Conservation (phyloP, 1,139 yeast species). For the Yamadazyma friedrichii region DNA sequence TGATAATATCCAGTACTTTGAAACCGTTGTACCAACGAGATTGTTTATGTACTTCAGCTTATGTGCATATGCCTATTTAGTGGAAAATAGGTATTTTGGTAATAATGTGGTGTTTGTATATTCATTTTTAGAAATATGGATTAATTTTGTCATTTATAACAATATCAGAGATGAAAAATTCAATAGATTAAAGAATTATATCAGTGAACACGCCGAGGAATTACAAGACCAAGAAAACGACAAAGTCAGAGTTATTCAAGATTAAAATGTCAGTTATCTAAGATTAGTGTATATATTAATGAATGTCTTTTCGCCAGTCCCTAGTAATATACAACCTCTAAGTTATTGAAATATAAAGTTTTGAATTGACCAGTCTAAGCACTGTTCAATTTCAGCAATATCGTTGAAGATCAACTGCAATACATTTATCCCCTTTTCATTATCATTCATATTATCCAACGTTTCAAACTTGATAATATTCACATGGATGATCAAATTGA, state of each 20-base stretch:
- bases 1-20: constrained; percentile 57
- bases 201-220: constrained; percentile 36
- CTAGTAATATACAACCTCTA: neutral
- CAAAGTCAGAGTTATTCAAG: constrained; percentile 26
- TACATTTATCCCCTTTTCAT: constrained; percentile 37
- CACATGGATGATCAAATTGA: constrained; percentile 34
- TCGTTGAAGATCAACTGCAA: constrained; percentile 55
- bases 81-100: constrained; percentile 45
- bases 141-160: constrained; percentile 61
- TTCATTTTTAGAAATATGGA: constrained; percentile 70
- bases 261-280: constrained; percentile 14
- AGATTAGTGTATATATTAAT: no score
- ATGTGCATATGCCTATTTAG: constrained; percentile 43
- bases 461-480: constrained; percentile 33
- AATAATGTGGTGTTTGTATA: constrained; percentile 63
- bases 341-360: constrained; percentile 20
- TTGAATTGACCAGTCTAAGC: constrained; percentile 60
- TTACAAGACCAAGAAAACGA: constrained; percentile 29
- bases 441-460: constrained; percentile 26
- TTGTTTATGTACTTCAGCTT: constrained; percentile 54
- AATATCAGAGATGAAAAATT: constrained; percentile 64
- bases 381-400: constrained; percentile 60
- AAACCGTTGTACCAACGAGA: constrained; percentile 68
- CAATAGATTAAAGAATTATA: constrained; percentile 37
- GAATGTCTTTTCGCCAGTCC: no score